phyloP scores from a whole-genome alignment of 768 basidiomycete species.

The Stropharia rugosoannulata region DNA sequence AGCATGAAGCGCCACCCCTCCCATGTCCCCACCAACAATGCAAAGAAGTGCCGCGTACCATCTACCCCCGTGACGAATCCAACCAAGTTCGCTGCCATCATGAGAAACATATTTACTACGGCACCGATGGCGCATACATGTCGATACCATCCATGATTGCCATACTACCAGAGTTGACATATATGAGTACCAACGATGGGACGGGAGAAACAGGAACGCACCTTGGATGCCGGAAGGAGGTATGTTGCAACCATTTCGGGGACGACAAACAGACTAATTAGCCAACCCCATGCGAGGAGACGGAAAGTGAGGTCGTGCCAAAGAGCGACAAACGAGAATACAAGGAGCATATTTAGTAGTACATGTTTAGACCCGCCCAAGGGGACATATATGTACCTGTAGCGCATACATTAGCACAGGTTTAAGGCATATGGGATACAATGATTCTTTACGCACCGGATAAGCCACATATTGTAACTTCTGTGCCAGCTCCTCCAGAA shows the following conservation, averaged over 20 bases:
- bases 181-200: not conserved
- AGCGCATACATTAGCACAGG: not conserved
- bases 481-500: slow-evolving; percentile 99
- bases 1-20: slow-evolving; percentile 69
- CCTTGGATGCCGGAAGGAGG: slow-evolving; percentile 64
- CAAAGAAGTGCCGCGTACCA: slow-evolving; percentile 66
- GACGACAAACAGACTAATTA: slow-evolving; percentile 84
- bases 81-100: slow-evolving; percentile 92
- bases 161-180: slow-evolving; percentile 50
- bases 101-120: slow-evolving; percentile 79
- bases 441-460: slow-evolving; percentile 51
- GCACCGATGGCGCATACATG: slow-evolving; percentile 83
- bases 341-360: slow-evolving; percentile 65
- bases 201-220: slow-evolving; percentile 28
- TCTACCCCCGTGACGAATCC: slow-evolving; percentile 93
- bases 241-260: slow-evolving; percentile 74
- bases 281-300: slow-evolving; percentile 96
- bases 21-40: slow-evolving; percentile 60
- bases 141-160: slow-evolving; percentile 72
- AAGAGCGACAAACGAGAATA: slow-evolving; percentile 95
- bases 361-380: slow-evolving; percentile 67
- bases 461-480: slow-evolving; percentile 94
- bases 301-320: slow-evolving; percentile 95
- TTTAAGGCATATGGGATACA: not conserved
- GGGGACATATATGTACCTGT: slow-evolving; percentile 92